Evolutionary conservation across 2,329 filamentous ascomycete species (phyloP), one percentile per base, ranked within the genome.

Genomic region (Xylaria polymorpha): DNA sequence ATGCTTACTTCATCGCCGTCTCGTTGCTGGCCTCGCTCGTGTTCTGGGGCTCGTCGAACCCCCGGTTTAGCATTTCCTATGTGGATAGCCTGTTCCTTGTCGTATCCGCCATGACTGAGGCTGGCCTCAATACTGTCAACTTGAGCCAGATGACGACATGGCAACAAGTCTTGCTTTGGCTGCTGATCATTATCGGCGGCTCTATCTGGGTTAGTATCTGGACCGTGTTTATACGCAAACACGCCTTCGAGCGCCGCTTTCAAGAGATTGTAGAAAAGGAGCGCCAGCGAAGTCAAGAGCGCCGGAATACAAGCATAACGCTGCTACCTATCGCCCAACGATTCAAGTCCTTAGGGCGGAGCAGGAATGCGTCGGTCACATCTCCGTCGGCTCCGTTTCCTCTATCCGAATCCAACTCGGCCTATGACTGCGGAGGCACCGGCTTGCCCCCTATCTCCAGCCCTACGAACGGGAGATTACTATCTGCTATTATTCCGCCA

Each of bases 21-120:
- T 84, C 83, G 67, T 74, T 92, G 2, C 48, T 88, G 39, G 81
- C 83, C n/a, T 88, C 88, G 12, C 67, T 87, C 50, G 83, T 92
- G 56, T 90, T 92, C 75, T 92, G 84, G 83, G 83, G 82, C 18
- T 82, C 85, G 0, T 87, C 87, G 0, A 83, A 83, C 5, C 85
- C 87, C 9, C 76, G 78, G 20, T 76, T 80, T 39, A 86, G 82
- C 70, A 84, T 92, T 67, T 80, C 81, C 50, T 92, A 90, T 79
- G 84, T 84, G 22, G 89, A 92, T 77, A 84, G 87, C 18, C 79
- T 92, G 7, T 92, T 92, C 75, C 78, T 92, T 35, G 85, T 86
- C 61, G 83, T 88, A 50, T 90, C 86, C 69, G 89, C 90, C 51
- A 91, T 92, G 85, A 91, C 90, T 1, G 83, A 88, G 69, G 86